phyloP scores from a whole-genome alignment of 371 early-diverging fungal genomes.

The Syncephalastrum monosporum region DNA sequence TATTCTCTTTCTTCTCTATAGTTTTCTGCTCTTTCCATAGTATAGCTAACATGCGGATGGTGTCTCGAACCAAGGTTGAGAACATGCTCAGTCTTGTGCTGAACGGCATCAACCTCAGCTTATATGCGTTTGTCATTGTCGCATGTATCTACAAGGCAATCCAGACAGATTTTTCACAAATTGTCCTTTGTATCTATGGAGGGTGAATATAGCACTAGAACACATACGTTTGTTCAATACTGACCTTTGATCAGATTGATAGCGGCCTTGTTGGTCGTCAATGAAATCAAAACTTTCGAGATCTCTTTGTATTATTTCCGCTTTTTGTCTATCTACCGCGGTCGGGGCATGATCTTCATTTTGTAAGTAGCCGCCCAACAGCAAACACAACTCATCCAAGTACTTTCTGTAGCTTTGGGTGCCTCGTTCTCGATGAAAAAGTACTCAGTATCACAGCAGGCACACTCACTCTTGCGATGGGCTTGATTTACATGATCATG shows the following conservation, averaged over 20 bases:
- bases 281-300: constrained; percentile 30
- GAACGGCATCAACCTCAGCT: constrained; percentile 36
- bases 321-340: constrained; percentile 34
- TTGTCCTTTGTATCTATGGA: constrained; percentile 45
- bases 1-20: constrained; percentile 5
- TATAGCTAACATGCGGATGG: constrained; percentile 13
- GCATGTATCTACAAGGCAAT: constrained; percentile 36
- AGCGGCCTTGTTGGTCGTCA: constrained; percentile 30
- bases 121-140: constrained; percentile 34
- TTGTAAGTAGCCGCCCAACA: constrained; percentile 27
- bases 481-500: constrained; percentile 36
- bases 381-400: too few species aligned
- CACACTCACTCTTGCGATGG: constrained; percentile 32
- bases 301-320: constrained; percentile 27
- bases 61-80: constrained; percentile 44
- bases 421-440: constrained; percentile 27
- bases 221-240: background rate
- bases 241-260: constrained; percentile 22
- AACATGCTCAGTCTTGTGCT: constrained; percentile 34
- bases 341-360: constrained; percentile 39
- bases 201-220: constrained; percentile 19
- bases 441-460: constrained; percentile 39
- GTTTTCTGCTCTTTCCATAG: background rate
- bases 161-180: constrained; percentile 31
- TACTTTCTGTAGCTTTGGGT: constrained; percentile 32